Conservation (phyloP, 1,139 yeast species). For the Candida tunisiensis region DNA sequence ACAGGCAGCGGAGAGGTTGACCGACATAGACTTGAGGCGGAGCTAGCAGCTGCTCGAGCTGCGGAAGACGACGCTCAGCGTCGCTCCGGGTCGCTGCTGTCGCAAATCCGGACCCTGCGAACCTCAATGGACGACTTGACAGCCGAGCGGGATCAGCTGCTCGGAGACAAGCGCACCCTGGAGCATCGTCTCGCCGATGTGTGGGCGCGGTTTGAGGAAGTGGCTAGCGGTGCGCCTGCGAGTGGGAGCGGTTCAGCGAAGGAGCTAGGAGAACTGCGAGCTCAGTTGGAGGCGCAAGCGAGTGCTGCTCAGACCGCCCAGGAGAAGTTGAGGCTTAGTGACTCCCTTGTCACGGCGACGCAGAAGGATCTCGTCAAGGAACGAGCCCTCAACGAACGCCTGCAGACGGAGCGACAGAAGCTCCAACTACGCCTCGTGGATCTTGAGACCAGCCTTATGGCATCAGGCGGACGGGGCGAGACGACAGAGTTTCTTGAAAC, state of each 20-base stretch:
- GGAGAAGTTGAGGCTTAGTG: neutral
- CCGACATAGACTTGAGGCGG: conserved; percentile 34
- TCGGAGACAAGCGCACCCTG: conserved; percentile 19
- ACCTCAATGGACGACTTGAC: conserved; percentile 20
- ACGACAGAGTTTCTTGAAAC: conserved; percentile 9
- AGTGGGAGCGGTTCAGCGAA: neutral
- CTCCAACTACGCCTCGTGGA: conserved; percentile 16
- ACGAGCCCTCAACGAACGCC: conserved; percentile 11
- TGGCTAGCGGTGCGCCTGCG: neutral
- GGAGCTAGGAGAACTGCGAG: conserved; percentile 7
- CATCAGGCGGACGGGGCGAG: conserved; percentile 9
- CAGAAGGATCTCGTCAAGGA: conserved; percentile 12
- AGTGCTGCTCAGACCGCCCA: conserved; percentile 5
- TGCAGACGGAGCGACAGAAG: conserved; percentile 9
- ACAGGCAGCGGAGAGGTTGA: conserved; percentile 18
- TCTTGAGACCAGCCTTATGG: conserved; percentile 15
- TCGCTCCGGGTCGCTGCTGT: conserved; percentile 16
- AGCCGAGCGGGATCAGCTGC: conserved; percentile 20
- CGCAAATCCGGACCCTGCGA: conserved; percentile 16
- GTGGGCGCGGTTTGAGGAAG: conserved; percentile 3
- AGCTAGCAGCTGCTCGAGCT: conserved; percentile 24
- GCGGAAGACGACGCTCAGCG: conserved; percentile 23
- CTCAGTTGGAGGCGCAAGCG: conserved; percentile 6
- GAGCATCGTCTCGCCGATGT: conserved; percentile 18
- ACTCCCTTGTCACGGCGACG: too few species aligned